Evolutionary conservation across 768 basidiomycete genomes (phyloP).

Genomic region (Pleurotus eryngii): DNA sequence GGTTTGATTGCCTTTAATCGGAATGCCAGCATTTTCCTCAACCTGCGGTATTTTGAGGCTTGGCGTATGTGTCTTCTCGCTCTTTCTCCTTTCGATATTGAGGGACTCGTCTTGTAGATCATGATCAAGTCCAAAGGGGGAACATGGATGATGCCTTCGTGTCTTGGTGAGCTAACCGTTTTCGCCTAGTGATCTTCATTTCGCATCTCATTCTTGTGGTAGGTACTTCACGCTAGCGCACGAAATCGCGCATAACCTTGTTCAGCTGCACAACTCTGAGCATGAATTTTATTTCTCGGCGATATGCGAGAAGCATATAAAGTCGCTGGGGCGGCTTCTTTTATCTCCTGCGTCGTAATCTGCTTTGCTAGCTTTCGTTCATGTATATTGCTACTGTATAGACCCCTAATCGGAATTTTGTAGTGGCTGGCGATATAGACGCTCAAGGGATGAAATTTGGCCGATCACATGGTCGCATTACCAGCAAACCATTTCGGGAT

Average conservation of each 20-base stretch:
- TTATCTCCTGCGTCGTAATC: not conserved
- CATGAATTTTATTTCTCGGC: slow-evolving; percentile 95
- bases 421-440: not conserved
- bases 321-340: slow-evolving; percentile 35
- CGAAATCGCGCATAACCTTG: slow-evolving; percentile 90
- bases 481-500: slow-evolving; percentile 9
- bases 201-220: not conserved
- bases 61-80: slow-evolving; percentile 66
- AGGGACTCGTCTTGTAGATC: slow-evolving; percentile 46
- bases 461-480: slow-evolving; percentile 7
- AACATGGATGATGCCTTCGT: slow-evolving; percentile 62
- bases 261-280: slow-evolving; percentile 83
- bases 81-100: not conserved
- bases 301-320: slow-evolving; percentile 70
- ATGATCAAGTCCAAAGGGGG: slow-evolving; percentile 57
- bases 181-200: not conserved
- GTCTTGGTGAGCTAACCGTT: slow-evolving; percentile 56
- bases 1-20: slow-evolving; percentile 93
- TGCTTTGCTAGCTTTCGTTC: not conserved
- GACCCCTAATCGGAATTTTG: not conserved
- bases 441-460: not conserved
- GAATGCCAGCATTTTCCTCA: slow-evolving; percentile 83
- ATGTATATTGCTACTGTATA: not conserved
- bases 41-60: slow-evolving; percentile 78
- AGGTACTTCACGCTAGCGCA: slow-evolving; percentile 94